Evolutionary conservation across 169 alveolate genomes (phyloP).

Genomic region (Plasmodium yoelii): DNA sequence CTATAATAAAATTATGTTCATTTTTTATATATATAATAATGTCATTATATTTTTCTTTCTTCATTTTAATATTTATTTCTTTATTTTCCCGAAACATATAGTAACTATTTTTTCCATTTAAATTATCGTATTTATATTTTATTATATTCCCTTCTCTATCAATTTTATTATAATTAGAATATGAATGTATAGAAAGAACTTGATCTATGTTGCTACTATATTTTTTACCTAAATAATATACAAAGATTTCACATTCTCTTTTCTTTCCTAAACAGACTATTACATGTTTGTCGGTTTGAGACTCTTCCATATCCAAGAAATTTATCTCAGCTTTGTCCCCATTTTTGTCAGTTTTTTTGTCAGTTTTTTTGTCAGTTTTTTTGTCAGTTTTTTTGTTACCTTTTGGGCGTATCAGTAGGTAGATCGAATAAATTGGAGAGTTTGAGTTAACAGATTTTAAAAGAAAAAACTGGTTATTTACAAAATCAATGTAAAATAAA

Average conservation of each 20-base stretch:
- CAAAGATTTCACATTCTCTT: background rate
- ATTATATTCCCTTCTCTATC: background rate
- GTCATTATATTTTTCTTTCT: background rate
- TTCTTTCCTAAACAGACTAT: background rate
- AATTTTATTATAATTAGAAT: background rate
- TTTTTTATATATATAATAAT: conserved; percentile 4
- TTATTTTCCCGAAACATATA: background rate
- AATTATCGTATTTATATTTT: background rate
- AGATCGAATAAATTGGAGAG: conserved; percentile 16
- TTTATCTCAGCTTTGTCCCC: background rate
- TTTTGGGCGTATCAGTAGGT: background rate
- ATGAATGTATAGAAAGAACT: background rate
- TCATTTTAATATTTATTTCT: background rate
- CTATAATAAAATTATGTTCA: conserved; percentile 18
- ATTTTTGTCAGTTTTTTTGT: background rate
- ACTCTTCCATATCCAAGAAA: background rate
- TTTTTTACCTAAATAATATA: background rate
- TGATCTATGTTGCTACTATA: background rate
- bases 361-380: background rate
- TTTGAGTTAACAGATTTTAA: conserved; percentile 1
- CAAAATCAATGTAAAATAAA: conserved; percentile 34
- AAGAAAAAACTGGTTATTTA: conserved; percentile 5
- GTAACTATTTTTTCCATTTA: background rate
- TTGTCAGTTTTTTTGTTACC: background rate
- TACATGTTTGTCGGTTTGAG: no score